Conservation (phyloP, 2,329 filamentous ascomycete genomes). For the Aphanoascus verrucosus region DNA sequence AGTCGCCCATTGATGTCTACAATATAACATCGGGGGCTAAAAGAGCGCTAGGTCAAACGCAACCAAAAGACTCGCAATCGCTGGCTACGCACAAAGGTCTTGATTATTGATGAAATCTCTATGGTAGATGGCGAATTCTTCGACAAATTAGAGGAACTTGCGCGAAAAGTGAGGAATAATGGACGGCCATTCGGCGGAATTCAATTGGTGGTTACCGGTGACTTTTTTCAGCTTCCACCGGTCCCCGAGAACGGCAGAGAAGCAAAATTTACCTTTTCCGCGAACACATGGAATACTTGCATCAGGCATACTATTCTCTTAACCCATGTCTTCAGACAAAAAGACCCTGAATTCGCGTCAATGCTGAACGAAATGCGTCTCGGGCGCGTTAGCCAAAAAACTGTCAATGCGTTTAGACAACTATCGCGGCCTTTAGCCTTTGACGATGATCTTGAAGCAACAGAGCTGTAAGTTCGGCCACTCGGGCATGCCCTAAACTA, state of each 20-base stretch:
- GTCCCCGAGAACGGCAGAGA: slow-evolving; percentile 68
- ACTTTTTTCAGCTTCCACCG: slow-evolving; percentile 94
- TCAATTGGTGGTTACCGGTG: slow-evolving; percentile 87
- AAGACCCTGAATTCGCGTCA: slow-evolving; percentile 73
- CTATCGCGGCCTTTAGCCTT: slow-evolving; percentile 62
- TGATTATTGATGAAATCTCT: slow-evolving; percentile 90
- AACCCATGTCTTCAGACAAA: slow-evolving; percentile 92
- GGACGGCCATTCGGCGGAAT: slow-evolving; percentile 91
- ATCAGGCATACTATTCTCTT: slow-evolving; percentile 93
- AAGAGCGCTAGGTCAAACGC: slow-evolving; percentile 50
- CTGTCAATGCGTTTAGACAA: slow-evolving; percentile 63
- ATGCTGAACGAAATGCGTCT: slow-evolving; percentile 99
- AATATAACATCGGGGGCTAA: neutral
- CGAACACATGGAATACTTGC: slow-evolving; percentile 78
- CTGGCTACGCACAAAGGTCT: slow-evolving; percentile 77
- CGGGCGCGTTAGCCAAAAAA: slow-evolving; percentile 65
- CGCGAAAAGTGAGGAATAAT: slow-evolving; percentile 75
- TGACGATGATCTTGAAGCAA: slow-evolving; percentile 66
- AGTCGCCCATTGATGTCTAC: neutral
- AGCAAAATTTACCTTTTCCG: slow-evolving; percentile 86
- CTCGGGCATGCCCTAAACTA: neutral
- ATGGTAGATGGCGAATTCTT: slow-evolving; percentile 98
- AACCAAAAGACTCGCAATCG: slow-evolving; percentile 80
- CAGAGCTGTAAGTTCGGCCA: slow-evolving; percentile 55
- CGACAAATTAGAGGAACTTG: slow-evolving; percentile 86